Base-by-base conservation (phyloP, 345 rosid species). In the Moricandia arvensis region DNA sequence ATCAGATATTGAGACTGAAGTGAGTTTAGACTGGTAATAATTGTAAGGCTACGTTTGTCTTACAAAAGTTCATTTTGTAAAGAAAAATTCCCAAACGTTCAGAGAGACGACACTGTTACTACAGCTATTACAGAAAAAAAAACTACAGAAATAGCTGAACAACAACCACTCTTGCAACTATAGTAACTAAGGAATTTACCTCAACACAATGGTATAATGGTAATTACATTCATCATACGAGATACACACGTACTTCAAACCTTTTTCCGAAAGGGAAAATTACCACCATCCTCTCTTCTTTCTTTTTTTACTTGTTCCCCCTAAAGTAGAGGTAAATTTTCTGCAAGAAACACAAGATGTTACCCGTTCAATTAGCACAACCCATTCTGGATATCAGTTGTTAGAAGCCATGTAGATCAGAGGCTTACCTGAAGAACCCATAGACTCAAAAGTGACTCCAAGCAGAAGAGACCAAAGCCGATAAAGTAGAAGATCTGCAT, bases 381-480 rank as follows among this genome's bases (percentile, higher is more conserved):
- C 24, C 24, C 21, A 3, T 49, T 57, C 5, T 6, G 54, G n/a
- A 30, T 12, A 30, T 26, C 24, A 60, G 12, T 1, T 60, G 31
- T 53, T 30, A 53, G 27, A 63, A 66, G 38, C 60, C 18, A 15
- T 31, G 54, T 6, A 15, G 37, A 59, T 58, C 21, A 30, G 45
- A 58, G 38, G 70, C 80, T 79, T 66, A 93, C 99, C 95, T 96
- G 99, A 70, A 96, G 86, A 78, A 96, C 99, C 98, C 98, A 96
- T 69, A 93, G 82, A 83, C 99, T 96, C 66, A 96, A 82, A 63
- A 96, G 84, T 7, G 93, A 78, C 83, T 96, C 99, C 66, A 93
- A 80, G 86, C 95, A 90, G 76, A 96, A 96, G 71, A 96, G 82
- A 69, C 85, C 98, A n/a, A 93, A 91, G 18, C 99, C 99, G 74